These are phyloP conservation scores for Hymenoscyphus salicellus DNA, from an alignment of 2,329 filamentous ascomycete species.

Conservation along the genomic window DNA sequence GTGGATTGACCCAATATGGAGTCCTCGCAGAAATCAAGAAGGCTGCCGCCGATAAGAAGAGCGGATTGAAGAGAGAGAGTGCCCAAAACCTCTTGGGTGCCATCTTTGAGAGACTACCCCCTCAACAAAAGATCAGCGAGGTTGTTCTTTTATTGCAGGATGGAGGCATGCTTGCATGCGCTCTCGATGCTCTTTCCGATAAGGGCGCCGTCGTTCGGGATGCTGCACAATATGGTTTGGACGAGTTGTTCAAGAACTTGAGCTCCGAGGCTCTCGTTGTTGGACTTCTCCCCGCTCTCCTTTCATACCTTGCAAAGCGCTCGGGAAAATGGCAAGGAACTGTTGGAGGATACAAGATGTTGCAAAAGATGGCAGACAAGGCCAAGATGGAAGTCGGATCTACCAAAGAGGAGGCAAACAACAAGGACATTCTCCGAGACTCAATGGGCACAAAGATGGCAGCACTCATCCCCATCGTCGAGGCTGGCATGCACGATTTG, in stretches of 20 bases:
- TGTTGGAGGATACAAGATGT: constrained; percentile 76
- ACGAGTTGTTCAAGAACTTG: constrained; percentile 78
- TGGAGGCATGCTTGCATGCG: constrained; percentile 66
- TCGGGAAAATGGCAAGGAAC: constrained; percentile 97
- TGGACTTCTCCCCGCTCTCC: constrained; percentile 74
- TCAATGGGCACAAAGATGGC: constrained; percentile 87
- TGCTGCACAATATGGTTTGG: constrained; percentile 88
- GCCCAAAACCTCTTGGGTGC: constrained; percentile 94
- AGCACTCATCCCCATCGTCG: constrained; percentile 83
- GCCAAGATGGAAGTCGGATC: constrained; percentile 77
- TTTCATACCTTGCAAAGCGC: constrained; percentile 73
- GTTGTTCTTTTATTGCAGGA: constrained; percentile 80
- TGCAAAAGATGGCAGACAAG: constrained; percentile 94
- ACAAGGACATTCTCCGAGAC: constrained; percentile 87
- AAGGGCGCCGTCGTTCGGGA: constrained; percentile 87
- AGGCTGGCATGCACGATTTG: constrained; percentile 92
- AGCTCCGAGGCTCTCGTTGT: constrained; percentile 78
- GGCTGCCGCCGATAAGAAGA: constrained; percentile 92
- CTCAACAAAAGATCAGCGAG: constrained; percentile 74
- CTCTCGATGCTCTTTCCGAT: constrained; percentile 82
- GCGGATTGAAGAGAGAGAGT: constrained; percentile 76
- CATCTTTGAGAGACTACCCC: constrained; percentile 84
- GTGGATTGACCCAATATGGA: constrained; percentile 59
- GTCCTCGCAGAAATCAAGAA: constrained; percentile 65
- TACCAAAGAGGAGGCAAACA: constrained; percentile 76